Evolutionary conservation across 306 rosid genomes (phyloP).

Genomic region (Cyamopsis tetragonoloba): DNA sequence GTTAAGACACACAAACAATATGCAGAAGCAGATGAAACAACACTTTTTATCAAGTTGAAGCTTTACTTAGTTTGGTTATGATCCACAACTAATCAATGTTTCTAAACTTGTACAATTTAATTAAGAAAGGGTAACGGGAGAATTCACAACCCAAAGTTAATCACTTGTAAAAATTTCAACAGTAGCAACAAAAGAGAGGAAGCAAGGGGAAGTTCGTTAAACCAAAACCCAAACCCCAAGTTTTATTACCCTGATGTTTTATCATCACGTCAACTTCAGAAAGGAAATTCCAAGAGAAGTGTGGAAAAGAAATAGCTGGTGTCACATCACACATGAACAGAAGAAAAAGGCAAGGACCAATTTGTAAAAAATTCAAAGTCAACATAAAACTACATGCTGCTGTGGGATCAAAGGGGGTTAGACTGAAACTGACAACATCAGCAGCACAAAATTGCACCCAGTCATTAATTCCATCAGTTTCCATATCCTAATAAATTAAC

Average conservation of each 20-base stretch:
- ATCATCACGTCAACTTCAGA: constrained; percentile 12
- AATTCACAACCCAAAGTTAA: constrained; percentile 1
- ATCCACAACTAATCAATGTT: constrained; percentile 17
- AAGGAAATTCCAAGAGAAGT: constrained; percentile 21
- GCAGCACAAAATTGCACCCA: constrained; percentile 24
- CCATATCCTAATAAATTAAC: constrained; percentile 28
- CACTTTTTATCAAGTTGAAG: constrained; percentile 28
- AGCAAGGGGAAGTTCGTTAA: constrained; percentile 4
- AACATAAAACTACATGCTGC: constrained; percentile 15
- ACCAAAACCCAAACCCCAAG: constrained; percentile 4
- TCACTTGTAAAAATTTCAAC: constrained; percentile 6
- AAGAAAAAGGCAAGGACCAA: constrained; percentile 16
- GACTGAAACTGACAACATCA: constrained; percentile 23
- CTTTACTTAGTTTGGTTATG: constrained; percentile 16
- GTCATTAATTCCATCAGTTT: constrained; percentile 31
- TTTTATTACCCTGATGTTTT: constrained; percentile 8
- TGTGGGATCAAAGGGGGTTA: constrained; percentile 31
- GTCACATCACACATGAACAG: constrained; percentile 18
- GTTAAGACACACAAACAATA: constrained; percentile 13
- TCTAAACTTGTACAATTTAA: background rate
- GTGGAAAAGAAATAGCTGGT: background rate
- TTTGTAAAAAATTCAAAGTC: constrained; percentile 25
- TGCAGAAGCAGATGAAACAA: constrained; percentile 21
- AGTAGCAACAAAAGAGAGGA: background rate
- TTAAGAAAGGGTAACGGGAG: background rate